Conservation (phyloP, 352 stramenopile genomes). For the Phytophthora agathidicida region DNA sequence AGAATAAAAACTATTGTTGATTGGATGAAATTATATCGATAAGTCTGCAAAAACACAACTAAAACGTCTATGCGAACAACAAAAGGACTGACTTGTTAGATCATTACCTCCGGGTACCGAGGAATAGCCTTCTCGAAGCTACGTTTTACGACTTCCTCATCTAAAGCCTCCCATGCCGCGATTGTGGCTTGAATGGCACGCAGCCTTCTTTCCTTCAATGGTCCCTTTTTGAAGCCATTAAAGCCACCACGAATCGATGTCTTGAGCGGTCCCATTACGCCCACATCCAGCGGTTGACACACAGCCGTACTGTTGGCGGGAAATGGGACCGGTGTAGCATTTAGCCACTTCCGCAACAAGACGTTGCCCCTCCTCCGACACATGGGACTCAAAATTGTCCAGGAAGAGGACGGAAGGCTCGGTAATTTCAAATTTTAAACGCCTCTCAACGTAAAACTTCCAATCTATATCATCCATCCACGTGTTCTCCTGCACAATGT, state of each 20-base stretch:
- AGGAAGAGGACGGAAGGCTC: conserved; percentile 7
- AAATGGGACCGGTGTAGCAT: not conserved
- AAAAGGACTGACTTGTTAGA: conserved; percentile 5
- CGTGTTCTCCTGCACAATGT: not conserved
- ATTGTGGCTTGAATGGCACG: conserved; percentile 1
- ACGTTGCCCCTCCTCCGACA: not conserved
- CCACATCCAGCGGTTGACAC: conserved; percentile 25
- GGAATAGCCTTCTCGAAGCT: conserved; percentile 14
- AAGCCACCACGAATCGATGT: not conserved
- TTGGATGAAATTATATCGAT: not conserved
- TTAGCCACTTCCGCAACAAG: conserved; percentile 4
- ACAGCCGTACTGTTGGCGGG: conserved; percentile 12
- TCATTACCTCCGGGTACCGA: too few relatives aligned
- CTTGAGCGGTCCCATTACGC: conserved; percentile 18
- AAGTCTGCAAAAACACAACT: too few relatives aligned
- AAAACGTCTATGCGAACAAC: not conserved
- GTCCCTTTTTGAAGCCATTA: not conserved
- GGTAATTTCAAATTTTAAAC: conserved; percentile 8
- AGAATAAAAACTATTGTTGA: not conserved
- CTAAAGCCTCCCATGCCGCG: conserved; percentile 1
- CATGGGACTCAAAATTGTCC: conserved; percentile 4
- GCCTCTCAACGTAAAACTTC: not conserved
- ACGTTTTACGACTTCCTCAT: conserved; percentile 1
- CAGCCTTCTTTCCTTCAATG: not conserved
- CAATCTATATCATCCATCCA: conserved; percentile 4